phyloP scores from a whole-genome alignment of 768 basidiomycete species.

The Tremella fuciformis region DNA sequence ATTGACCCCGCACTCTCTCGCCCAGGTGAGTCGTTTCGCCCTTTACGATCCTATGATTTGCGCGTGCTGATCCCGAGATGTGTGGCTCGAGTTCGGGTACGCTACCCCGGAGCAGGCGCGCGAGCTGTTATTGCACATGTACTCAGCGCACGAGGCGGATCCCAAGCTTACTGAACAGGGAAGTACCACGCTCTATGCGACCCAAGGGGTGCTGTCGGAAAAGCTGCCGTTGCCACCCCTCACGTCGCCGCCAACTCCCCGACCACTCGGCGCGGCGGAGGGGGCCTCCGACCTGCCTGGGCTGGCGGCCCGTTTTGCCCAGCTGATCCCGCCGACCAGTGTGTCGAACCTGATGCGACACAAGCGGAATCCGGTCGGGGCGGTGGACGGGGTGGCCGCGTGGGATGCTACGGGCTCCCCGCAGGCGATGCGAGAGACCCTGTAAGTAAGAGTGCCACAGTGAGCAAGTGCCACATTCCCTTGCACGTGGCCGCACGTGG shows the following conservation, averaged over 20 bases:
- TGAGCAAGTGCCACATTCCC: too few species aligned
- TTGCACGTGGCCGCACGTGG: too few species aligned
- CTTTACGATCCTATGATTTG: background rate
- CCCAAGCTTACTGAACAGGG: too few species aligned
- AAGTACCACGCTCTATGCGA: background rate
- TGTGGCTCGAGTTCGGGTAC: slow-evolving; percentile 82
- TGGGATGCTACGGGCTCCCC: background rate
- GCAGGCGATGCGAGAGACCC: background rate
- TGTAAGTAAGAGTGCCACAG: too few species aligned
- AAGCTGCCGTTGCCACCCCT: background rate
- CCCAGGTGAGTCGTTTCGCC: slow-evolving; percentile 20
- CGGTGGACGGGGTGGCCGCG: background rate
- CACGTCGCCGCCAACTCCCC: slow-evolving; percentile 7
- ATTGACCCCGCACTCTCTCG: slow-evolving; percentile 25
- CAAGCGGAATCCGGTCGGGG: slow-evolving; percentile 59
- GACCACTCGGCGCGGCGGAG: slow-evolving; percentile 1
- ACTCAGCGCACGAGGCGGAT: slow-evolving; percentile 1
- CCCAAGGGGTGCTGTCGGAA: background rate
- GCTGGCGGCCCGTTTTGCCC: slow-evolving; percentile 63
- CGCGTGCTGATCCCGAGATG: slow-evolving; percentile 56
- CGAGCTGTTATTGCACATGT: slow-evolving; percentile 42
- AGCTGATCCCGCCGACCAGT: slow-evolving; percentile 69
- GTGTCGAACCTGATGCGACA: slow-evolving; percentile 75
- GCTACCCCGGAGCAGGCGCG: slow-evolving; percentile 64
- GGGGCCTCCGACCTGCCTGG: slow-evolving; percentile 15